These are phyloP conservation scores for Heterobasidion annosum DNA, from an alignment of 1,284 basidiomycete species.

Conservation along the genomic window DNA sequence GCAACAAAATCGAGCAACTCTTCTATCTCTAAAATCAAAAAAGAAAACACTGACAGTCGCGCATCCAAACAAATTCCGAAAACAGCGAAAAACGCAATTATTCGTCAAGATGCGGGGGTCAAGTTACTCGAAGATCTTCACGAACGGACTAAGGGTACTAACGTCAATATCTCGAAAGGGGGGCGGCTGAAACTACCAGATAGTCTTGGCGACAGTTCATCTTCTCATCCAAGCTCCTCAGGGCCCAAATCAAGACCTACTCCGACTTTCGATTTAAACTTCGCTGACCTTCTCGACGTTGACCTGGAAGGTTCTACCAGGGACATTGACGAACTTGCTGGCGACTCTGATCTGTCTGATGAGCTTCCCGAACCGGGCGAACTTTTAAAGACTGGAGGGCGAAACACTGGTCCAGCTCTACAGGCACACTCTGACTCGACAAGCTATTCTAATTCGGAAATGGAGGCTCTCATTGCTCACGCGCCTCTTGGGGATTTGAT, in stretches of 20 bases:
- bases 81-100: not conserved
- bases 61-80: not conserved
- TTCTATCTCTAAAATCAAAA: not conserved
- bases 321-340: not conserved
- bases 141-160: conserved; percentile 31
- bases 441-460: conserved; percentile 28
- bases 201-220: conserved; percentile 4
- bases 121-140: conserved; percentile 37
- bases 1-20: not conserved
- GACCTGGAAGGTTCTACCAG: conserved; percentile 21
- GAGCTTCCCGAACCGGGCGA: conserved; percentile 33
- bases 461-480: conserved; percentile 25
- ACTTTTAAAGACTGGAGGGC: conserved; percentile 9
- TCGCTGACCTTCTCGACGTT: conserved; percentile 32
- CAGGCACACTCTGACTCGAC: conserved; percentile 12
- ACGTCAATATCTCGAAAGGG: conserved; percentile 30
- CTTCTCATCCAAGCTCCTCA: not conserved
- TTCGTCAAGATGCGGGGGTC: conserved; percentile 19
- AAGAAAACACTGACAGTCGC: not conserved
- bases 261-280: conserved; percentile 45
- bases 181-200: conserved; percentile 37
- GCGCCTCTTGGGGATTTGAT: conserved; percentile 11
- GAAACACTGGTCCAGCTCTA: not conserved
- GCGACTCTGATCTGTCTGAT: conserved; percentile 15
- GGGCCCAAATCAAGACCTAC: conserved; percentile 19